phyloP scores from a whole-genome alignment of 225 moss, liverwort and hornwort genomes.

The Sphagnum tenellum region DNA sequence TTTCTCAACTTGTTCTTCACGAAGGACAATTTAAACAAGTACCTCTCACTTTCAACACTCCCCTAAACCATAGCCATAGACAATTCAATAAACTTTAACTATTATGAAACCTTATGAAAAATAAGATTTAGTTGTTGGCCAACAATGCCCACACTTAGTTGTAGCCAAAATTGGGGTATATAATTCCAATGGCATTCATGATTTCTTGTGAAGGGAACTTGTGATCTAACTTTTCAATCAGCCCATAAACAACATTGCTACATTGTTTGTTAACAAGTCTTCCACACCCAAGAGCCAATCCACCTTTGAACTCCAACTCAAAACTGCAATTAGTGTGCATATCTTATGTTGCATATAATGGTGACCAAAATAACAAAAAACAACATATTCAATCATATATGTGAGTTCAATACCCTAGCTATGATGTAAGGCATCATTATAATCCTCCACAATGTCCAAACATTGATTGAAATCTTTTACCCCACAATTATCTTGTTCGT shows the following conservation, averaged over 20 bases:
- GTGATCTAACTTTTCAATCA: background rate
- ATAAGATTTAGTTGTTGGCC: background rate
- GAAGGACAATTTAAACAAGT: background rate
- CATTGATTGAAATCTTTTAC: background rate
- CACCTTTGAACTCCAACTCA: background rate
- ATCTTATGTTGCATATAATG: background rate
- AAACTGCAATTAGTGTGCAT: background rate
- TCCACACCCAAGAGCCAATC: background rate
- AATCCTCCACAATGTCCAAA: background rate
- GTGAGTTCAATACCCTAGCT: background rate
- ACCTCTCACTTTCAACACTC: background rate
- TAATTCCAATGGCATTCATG: background rate
- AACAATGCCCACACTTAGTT: background rate
- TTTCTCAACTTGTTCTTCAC: background rate
- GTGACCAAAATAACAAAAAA: background rate
- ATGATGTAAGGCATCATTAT: background rate
- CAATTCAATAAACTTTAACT: background rate
- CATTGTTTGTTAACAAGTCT: background rate
- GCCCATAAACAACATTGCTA: background rate
- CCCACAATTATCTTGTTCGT: background rate
- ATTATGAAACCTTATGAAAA: background rate
- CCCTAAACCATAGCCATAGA: background rate
- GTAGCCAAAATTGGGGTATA: background rate
- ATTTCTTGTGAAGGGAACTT: no score
- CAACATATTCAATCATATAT: background rate